Evolutionary conservation across 2,329 filamentous ascomycete species (phyloP).

Genomic region (Aureobasidium sp.): DNA sequence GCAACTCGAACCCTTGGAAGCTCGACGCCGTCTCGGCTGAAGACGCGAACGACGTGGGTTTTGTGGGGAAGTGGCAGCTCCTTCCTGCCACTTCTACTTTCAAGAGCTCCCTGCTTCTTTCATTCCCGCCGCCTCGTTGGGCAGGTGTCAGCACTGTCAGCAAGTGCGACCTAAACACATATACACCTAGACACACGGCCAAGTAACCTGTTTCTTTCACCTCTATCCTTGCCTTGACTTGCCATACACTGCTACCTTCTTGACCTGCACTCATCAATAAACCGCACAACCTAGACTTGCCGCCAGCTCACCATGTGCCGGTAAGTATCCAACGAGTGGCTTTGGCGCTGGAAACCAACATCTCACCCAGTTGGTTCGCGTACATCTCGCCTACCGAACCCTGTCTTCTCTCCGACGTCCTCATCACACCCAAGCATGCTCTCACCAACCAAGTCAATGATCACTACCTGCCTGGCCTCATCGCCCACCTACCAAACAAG

Average conservation of each 20-base stretch:
- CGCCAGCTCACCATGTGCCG: constrained; percentile 23
- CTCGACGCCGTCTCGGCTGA: not conserved
- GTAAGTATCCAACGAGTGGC: constrained; percentile 16
- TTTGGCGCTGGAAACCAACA: not conserved
- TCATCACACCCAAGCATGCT: constrained; percentile 38
- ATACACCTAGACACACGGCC: not conserved
- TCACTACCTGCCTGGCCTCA: constrained; percentile 45
- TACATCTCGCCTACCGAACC: constrained; percentile 45
- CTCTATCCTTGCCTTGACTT: not conserved
- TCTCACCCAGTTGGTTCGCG: constrained; percentile 45
- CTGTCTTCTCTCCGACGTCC: constrained; percentile 46
- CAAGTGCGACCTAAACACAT: not conserved
- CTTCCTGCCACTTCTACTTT: not conserved
- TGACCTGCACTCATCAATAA: not conserved
- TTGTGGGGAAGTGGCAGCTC: not conserved
- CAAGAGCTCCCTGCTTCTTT: not conserved
- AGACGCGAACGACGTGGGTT: constrained; percentile 1
- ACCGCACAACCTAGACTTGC: not conserved
- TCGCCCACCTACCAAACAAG: constrained; percentile 33
- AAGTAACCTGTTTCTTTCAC: not conserved
- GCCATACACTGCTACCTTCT: constrained; percentile 25
- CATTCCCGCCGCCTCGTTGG: not conserved
- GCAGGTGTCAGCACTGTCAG: not conserved
- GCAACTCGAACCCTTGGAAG: not conserved
- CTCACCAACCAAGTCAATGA: constrained; percentile 41